phyloP scores from a whole-genome alignment of 2,329 filamentous ascomycete genomes.

The Hymenoscyphus albidus region DNA sequence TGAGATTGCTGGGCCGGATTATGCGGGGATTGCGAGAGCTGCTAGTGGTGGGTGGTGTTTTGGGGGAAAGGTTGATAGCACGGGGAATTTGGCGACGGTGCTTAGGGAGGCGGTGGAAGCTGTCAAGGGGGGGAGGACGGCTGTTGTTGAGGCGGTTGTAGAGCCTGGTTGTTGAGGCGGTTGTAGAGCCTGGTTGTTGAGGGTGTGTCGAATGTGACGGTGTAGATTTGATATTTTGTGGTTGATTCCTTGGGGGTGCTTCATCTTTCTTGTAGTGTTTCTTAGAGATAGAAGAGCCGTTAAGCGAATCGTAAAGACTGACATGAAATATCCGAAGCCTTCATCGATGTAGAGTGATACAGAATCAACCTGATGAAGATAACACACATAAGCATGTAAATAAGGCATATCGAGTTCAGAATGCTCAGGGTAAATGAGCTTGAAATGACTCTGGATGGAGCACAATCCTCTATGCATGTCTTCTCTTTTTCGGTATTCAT shows the following conservation, averaged over 20 bases:
- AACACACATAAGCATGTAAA: too few relatives aligned
- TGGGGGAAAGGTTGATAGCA: slow-evolving; percentile 55
- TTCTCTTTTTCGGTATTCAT: too few relatives aligned
- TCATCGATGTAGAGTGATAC: too few relatives aligned
- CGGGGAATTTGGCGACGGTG: slow-evolving; percentile 49
- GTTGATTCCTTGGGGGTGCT: background rate
- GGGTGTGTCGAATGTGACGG: background rate
- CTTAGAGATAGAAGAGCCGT: too few relatives aligned
- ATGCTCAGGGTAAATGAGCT: too few relatives aligned
- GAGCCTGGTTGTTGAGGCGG: slow-evolving; percentile 28
- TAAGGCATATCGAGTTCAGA: too few relatives aligned
- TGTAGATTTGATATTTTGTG: background rate
- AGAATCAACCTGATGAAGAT: too few relatives aligned
- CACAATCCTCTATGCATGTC: too few relatives aligned
- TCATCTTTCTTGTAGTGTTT: background rate
- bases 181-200: slow-evolving; percentile 31
- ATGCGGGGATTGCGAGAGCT: slow-evolving; percentile 63
- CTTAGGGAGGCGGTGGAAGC: slow-evolving; percentile 56
- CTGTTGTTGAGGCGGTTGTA: slow-evolving; percentile 52
- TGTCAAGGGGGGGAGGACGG: slow-evolving; percentile 53
- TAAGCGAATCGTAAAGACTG: too few relatives aligned
- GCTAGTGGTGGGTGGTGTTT: slow-evolving; percentile 59
- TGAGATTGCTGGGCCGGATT: slow-evolving; percentile 62
- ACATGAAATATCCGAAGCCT: too few relatives aligned
- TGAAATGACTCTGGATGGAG: too few relatives aligned